These are phyloP conservation scores for Trichoderma sp. DNA, from an alignment of 2,329 filamentous ascomycete genomes.

Conservation along the genomic window DNA sequence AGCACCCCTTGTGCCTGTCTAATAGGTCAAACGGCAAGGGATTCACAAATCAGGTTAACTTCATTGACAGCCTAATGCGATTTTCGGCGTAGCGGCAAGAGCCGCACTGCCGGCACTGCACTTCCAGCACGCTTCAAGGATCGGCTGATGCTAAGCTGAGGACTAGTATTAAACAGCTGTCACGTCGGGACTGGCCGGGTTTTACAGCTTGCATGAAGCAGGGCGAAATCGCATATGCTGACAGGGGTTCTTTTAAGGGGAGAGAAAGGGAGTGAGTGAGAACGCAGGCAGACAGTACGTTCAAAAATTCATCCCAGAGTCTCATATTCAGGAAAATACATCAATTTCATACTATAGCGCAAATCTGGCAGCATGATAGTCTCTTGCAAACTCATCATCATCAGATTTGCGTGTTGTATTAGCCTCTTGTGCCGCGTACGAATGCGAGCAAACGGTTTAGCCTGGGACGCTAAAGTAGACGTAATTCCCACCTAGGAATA, in stretches of 20 bases:
- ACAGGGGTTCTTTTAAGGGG: neutral
- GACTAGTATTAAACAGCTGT: slow-evolving; percentile 2
- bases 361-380: neutral
- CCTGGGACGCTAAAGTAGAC: neutral
- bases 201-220: neutral
- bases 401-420: neutral
- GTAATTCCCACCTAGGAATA: neutral
- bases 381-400: neutral
- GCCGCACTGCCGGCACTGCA: neutral
- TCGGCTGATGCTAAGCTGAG: neutral
- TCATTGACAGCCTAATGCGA: neutral
- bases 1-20: neutral
- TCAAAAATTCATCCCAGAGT: neutral
- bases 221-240: neutral
- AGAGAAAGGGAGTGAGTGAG: neutral
- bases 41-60: neutral
- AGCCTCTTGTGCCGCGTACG: neutral
- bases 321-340: no score
- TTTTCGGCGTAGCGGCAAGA: no score
- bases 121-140: neutral
- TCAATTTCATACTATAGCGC: neutral
- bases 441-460: neutral
- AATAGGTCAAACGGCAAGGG: no score
- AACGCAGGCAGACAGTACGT: neutral
- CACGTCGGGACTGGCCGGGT: neutral